A percentile compares a stretch with the other conserved stretches of the same genome.
phyloP scores from a whole-genome alignment of 1,139 yeast species.

The Citeromyces hawaiiensis region DNA sequence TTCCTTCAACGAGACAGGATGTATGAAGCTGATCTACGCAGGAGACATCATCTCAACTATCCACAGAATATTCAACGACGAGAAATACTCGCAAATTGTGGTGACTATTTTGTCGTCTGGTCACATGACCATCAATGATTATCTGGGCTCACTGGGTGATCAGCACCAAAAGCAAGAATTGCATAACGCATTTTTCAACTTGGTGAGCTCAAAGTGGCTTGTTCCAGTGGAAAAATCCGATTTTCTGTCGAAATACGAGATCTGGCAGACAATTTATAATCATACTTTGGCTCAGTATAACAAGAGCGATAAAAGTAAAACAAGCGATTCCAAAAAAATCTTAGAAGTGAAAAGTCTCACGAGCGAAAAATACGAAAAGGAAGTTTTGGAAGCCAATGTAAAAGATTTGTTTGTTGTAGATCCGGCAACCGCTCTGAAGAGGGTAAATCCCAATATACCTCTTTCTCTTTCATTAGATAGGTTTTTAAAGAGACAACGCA shows the following conservation, averaged over 20 bases:
- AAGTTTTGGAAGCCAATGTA: conserved; percentile 5
- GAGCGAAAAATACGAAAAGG: conserved; percentile 19
- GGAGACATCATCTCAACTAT: conserved; percentile 53
- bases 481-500: conserved; percentile 54
- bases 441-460: conserved; percentile 32
- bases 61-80: conserved; percentile 18
- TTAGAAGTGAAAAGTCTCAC: conserved; percentile 54
- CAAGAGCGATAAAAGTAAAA: conserved; percentile 18
- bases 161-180: conserved; percentile 5
- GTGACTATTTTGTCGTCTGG: conserved; percentile 58
- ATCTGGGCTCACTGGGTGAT: conserved; percentile 23
- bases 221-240: conserved; percentile 27
- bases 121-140: conserved; percentile 50
- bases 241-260: conserved; percentile 35
- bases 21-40: conserved; percentile 51
- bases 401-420: not conserved
- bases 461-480: conserved; percentile 54
- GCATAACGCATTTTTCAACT: conserved; percentile 20
- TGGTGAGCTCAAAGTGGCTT: conserved; percentile 50
- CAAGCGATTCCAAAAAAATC: conserved; percentile 51
- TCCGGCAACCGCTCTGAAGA: conserved; percentile 10
- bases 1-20: conserved; percentile 50
- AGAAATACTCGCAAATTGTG: conserved; percentile 46
- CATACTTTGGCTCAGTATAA: conserved; percentile 31
- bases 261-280: conserved; percentile 42